phyloP scores from a whole-genome alignment of 73 alveolate genomes.

The Uronychia binucleata region DNA sequence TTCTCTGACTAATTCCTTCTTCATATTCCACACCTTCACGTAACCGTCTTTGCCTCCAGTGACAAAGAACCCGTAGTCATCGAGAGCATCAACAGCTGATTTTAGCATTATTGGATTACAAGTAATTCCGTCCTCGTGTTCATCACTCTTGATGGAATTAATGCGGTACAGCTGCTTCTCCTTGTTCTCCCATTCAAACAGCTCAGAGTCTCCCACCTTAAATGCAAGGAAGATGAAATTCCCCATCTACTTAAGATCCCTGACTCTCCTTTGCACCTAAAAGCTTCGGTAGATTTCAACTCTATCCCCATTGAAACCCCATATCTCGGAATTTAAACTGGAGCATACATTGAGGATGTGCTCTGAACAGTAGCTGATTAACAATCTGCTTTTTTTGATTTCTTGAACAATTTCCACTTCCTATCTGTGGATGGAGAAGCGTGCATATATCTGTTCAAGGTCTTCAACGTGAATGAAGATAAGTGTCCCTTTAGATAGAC shows the following conservation, averaged over 20 bases:
- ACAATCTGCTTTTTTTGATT: conserved; percentile 4
- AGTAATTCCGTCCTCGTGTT: conserved; percentile 46
- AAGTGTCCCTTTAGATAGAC: conserved; percentile 59
- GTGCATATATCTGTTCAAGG: conserved; percentile 51
- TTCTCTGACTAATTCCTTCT: conserved; percentile 57
- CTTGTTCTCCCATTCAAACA: conserved; percentile 51
- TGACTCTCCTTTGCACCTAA: conserved; percentile 25
- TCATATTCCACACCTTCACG: conserved; percentile 60
- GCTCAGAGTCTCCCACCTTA: conserved; percentile 55
- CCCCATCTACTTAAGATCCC: conserved; percentile 10
- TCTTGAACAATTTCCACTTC: conserved; percentile 33
- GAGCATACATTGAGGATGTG: conserved; percentile 22
- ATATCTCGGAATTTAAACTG: conserved; percentile 7
- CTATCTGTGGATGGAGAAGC: conserved; percentile 63
- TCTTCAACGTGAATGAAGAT: conserved; percentile 56
- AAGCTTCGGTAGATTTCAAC: conserved; percentile 20
- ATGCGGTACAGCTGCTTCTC: conserved; percentile 44
- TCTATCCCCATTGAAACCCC: conserved; percentile 58
- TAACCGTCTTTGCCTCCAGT: conserved; percentile 67
- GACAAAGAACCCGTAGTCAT: conserved; percentile 25
- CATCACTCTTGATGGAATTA: conserved; percentile 43
- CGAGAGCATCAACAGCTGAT: conserved; percentile 12
- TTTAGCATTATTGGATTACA: conserved; percentile 13
- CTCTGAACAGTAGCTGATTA: conserved; percentile 52
- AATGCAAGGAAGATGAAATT: conserved; percentile 37